Base-by-base conservation (phyloP, 1,284 basidiomycete genomes). In the Boletellus dicymbophilus region DNA sequence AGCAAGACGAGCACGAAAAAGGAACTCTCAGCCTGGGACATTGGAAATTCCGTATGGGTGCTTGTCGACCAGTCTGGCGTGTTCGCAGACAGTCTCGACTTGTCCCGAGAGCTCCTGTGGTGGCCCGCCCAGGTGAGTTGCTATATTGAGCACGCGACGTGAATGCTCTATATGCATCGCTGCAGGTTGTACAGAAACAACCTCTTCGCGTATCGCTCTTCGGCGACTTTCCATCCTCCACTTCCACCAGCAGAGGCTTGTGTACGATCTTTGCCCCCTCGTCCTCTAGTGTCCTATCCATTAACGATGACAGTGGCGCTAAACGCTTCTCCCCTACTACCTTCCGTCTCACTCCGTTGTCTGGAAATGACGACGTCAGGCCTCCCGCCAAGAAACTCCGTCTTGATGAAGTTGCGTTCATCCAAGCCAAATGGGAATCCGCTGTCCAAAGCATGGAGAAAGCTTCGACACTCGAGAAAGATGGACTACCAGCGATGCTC, bases 111-210 rank as follows among this genome's bases (percentile, higher is more conserved):
- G 20, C 49, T 60, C 44, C 61, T 77, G 37, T 81, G 79, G 79
- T 81, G 79, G 79, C 79, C 79, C 31, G 77, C 69, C 37, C 72
- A 71, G 67, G 79, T 79, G 52, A 57, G 66, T 59, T 39, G 43
- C 20, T 39, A 18, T 23, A 10, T n/a, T n/a, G 25, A 46, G 13
- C 31, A 21, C 30, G 18, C 18, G 41, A 18, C 4, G n/a, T 6
- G 23, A 36, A 37, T 44, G 31, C 31, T 52, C 51, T 53, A 56
- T 52, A 51, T 54, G 44, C 44, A 30, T 38, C 33, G 7, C n/a
- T 12, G 1, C 38, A 65, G 63, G 52, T 65, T 40, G 61, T 67
- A 3, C 63, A 61, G 42, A 64, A 54, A 21, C 38, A 53, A 4
- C 68, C 65, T n/a, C 52, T 66, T 16, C 66, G 63, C 9, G 61